A percentile compares a stretch with the other conserved stretches of the same genome.
Conservation (phyloP, 2,329 filamentous ascomycete genomes). For the Beauveria brongniartii region DNA sequence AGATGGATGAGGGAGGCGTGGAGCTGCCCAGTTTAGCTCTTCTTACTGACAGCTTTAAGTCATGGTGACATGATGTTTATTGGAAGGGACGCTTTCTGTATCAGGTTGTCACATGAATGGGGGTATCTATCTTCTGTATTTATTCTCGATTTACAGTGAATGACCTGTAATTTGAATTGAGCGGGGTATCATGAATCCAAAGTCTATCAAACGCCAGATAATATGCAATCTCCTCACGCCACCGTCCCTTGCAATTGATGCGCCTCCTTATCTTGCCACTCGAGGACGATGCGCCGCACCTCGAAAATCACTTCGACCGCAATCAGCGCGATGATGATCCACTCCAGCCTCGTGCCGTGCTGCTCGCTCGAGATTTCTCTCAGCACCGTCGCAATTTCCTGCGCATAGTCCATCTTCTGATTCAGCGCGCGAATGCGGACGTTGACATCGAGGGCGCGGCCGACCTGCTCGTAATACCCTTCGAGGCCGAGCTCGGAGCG, state of each 20-base stretch:
- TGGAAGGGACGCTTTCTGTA: too few relatives aligned
- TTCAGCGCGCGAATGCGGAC: slow-evolving; percentile 87
- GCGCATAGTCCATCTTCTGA: slow-evolving; percentile 96
- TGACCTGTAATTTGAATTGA: too few relatives aligned
- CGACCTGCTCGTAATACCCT: slow-evolving; percentile 91
- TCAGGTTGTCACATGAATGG: too few relatives aligned
- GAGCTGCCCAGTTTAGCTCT: neutral
- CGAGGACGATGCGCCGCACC: slow-evolving; percentile 63
- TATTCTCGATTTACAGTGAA: too few relatives aligned
- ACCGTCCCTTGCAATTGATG: neutral
- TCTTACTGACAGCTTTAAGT: neutral
- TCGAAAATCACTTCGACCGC: slow-evolving; percentile 88
- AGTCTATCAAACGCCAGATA: too few relatives aligned
- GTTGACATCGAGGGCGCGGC: slow-evolving; percentile 80
- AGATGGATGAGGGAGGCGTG: neutral
- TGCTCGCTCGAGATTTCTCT: slow-evolving; percentile 85
- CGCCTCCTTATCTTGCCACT: slow-evolving; percentile 37
- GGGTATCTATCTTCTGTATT: too few relatives aligned
- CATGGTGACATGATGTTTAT: neutral
- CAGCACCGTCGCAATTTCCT: slow-evolving; percentile 85
- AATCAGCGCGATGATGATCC: slow-evolving; percentile 93
- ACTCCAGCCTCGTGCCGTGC: slow-evolving; percentile 80
- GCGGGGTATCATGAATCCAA: too few relatives aligned
- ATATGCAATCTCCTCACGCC: too few relatives aligned
- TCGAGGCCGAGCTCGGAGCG: slow-evolving; percentile 83